Evolutionary conservation across 306 rosid species (phyloP).

Genomic region (Dalbergia cultrata): DNA sequence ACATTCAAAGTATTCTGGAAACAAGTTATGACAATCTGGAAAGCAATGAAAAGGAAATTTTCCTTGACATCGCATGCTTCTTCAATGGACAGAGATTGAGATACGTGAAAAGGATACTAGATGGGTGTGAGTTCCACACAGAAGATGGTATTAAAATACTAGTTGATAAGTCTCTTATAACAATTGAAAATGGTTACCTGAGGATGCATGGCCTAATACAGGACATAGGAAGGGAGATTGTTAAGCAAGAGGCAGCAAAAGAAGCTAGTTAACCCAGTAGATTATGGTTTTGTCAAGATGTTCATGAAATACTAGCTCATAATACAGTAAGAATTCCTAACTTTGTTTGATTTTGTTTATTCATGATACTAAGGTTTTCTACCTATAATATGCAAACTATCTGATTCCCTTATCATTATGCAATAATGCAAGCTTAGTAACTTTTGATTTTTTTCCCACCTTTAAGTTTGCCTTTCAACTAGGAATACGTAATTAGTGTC

Average conservation of each 20-base stretch:
- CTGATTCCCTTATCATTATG: too few relatives aligned
- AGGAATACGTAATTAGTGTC: too few relatives aligned
- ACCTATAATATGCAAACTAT: not conserved
- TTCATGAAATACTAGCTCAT: not conserved
- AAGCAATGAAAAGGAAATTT: not conserved
- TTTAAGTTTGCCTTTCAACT: not conserved
- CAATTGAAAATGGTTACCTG: not conserved
- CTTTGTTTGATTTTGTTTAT: too few relatives aligned
- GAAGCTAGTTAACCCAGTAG: not conserved
- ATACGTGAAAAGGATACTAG: not conserved
- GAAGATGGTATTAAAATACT: not conserved
- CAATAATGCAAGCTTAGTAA: not conserved
- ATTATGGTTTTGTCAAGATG: not conserved
- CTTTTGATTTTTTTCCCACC: not conserved
- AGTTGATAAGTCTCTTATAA: not conserved
- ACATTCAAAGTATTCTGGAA: not conserved
- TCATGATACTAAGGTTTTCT: too few relatives aligned
- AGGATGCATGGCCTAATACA: conserved; percentile 8
- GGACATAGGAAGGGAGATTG: not conserved
- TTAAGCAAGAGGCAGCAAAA: not conserved
- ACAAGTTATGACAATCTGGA: not conserved
- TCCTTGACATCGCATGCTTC: not conserved
- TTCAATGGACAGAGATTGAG: not conserved
- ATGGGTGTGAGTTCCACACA: not conserved
- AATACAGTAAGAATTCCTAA: not conserved